Conservation (phyloP, 371 early-diverging fungal species). For the Umbelopsis sp. region DNA sequence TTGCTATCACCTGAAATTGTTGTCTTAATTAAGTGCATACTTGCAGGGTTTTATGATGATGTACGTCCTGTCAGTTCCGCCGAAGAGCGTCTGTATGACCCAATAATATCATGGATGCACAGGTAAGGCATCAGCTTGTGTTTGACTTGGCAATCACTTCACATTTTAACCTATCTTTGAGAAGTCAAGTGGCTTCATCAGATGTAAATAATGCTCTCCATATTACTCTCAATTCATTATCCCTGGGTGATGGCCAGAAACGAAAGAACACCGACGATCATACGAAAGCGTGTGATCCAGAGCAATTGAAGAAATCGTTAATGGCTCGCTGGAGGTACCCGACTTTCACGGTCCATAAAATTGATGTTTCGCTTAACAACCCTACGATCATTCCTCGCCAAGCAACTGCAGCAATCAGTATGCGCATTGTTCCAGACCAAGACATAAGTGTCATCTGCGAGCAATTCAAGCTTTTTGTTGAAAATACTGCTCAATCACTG, state of each 20-base stretch:
- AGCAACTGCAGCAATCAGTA: constrained; percentile 74
- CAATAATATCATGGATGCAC: constrained; percentile 53
- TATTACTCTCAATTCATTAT: neutral
- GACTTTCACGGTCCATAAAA: constrained; percentile 79
- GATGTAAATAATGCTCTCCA: neutral
- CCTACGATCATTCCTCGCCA: constrained; percentile 75
- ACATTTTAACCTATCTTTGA: neutral
- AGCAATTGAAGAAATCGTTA: constrained; percentile 54
- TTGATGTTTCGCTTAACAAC: constrained; percentile 75
- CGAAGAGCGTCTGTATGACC: constrained; percentile 61
- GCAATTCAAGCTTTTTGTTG: constrained; percentile 60
- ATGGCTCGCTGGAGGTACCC: constrained; percentile 85
- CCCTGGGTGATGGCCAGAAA: neutral
- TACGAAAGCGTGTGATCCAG: constrained; percentile 23
- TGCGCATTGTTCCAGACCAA: constrained; percentile 86
- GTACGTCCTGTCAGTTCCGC: constrained; percentile 53
- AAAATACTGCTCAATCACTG: constrained; percentile 52
- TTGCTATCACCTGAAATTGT: no score
- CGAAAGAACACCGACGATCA: neutral
- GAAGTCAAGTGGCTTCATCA: neutral
- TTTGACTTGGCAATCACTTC: neutral
- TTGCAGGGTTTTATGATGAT: constrained; percentile 61
- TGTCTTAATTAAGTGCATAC: no score
- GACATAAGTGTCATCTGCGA: constrained; percentile 61
- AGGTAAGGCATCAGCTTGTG: constrained; percentile 25